phyloP scores from a whole-genome alignment of 441 rosid genomes.

The Euphorbia celastroides region DNA sequence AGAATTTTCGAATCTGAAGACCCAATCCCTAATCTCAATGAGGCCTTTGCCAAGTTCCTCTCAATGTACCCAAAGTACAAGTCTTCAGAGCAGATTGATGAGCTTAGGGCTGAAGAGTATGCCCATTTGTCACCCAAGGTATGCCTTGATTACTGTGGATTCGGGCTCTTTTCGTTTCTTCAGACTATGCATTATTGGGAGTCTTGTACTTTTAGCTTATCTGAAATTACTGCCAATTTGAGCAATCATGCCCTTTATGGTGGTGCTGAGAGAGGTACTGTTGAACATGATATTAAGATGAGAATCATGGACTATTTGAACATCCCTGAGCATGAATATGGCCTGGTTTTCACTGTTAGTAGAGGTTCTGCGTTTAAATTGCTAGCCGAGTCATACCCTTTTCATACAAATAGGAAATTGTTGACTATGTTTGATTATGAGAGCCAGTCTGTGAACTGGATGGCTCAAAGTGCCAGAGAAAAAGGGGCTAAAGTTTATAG shows the following conservation, averaged over 20 bases:
- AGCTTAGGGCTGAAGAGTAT: constrained; percentile 75
- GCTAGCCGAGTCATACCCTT: constrained; percentile 86
- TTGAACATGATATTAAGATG: constrained; percentile 79
- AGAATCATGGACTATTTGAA: constrained; percentile 93
- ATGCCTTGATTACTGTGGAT: constrained; percentile 98
- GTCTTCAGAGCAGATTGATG: constrained; percentile 75
- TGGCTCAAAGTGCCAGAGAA: constrained; percentile 87
- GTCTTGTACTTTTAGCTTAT: constrained; percentile 85
- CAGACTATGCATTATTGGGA: constrained; percentile 93
- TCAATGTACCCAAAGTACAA: constrained; percentile 80
- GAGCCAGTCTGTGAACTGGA: constrained; percentile 93
- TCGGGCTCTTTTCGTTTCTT: constrained; percentile 86
- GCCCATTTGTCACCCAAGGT: constrained; percentile 83
- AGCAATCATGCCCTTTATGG: constrained; percentile 93
- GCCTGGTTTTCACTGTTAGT: constrained; percentile 92
- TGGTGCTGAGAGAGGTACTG: constrained; percentile 88
- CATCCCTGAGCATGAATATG: constrained; percentile 95
- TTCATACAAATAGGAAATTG: constrained; percentile 76
- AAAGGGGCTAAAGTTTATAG: constrained; percentile 83
- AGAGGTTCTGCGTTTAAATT: constrained; percentile 94
- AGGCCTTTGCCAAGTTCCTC: constrained; percentile 72
- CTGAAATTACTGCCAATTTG: constrained; percentile 93
- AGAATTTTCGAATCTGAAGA: constrained; percentile 60
- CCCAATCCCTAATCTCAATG: constrained; percentile 52
- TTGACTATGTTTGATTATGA: constrained; percentile 95